Percentiles rank a stretch among this genome's conserved stretches.
Evolutionary conservation across 106 monocot species (phyloP).

Genomic region (Cymbidium sinense): DNA sequence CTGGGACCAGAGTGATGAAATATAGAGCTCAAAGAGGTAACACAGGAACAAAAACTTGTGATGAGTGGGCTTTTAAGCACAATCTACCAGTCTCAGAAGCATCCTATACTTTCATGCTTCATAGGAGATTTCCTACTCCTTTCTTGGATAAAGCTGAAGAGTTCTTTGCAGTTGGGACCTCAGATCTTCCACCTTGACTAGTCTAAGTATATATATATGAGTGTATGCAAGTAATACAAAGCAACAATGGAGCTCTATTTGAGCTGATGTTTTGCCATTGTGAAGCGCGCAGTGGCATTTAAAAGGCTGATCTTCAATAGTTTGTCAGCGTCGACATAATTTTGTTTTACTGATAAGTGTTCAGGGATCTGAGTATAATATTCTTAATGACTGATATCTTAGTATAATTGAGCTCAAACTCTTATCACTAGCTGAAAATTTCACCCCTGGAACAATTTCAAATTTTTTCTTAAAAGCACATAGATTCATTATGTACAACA

Average conservation of each 20-base stretch:
- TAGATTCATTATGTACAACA: too few relatives aligned
- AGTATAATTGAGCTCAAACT: too few relatives aligned
- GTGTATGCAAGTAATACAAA: background rate
- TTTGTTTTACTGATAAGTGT: too few relatives aligned
- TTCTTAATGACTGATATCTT: too few relatives aligned
- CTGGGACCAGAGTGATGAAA: slow-evolving; percentile 33
- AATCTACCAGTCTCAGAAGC: slow-evolving; percentile 32
- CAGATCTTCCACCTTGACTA: background rate
- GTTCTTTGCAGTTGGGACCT: slow-evolving; percentile 53
- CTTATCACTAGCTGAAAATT: too few relatives aligned
- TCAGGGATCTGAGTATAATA: too few relatives aligned
- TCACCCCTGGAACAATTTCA: too few relatives aligned
- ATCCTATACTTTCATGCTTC: slow-evolving; percentile 53
- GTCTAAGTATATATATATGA: background rate
- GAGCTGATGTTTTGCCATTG: background rate
- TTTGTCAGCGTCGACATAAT: too few relatives aligned
- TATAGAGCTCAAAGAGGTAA: slow-evolving; percentile 44
- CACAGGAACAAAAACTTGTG: slow-evolving; percentile 44
- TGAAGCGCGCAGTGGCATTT: too few relatives aligned
- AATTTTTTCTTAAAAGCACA: too few relatives aligned
- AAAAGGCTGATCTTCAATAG: too few relatives aligned
- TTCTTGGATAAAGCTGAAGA: slow-evolving; percentile 84
- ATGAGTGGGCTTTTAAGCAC: slow-evolving; percentile 63
- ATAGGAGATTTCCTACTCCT: slow-evolving; percentile 46
- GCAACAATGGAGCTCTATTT: background rate